Evolutionary conservation across 1,139 yeast species (phyloP), one percentile per base, ranked within the genome.

Genomic region (Eremothecium cymbalariae): DNA sequence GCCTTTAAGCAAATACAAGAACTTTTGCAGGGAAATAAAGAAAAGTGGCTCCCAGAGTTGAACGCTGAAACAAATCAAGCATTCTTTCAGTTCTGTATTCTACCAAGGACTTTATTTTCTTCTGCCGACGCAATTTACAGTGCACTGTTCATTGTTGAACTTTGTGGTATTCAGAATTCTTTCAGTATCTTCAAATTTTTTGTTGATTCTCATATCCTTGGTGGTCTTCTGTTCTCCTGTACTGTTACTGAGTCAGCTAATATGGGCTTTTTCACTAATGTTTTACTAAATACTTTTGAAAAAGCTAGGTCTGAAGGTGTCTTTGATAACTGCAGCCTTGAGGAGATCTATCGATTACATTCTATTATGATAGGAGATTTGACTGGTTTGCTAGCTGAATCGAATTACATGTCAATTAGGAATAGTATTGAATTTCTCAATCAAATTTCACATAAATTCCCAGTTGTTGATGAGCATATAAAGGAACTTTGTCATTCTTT

Each of bases 161-260:
- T 77, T 11, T 74, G 77, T 40, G 53, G 61, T 0, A 42, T 67
- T 12, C 62, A 65, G 1, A 59, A 70, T 0, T 43, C 62, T 1
- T 63, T 70, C 6, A 47, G 45, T 1, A 46, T 77, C 2, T 58
- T 80, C 34, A 67, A 74, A 33, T 57, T 59, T 25, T 59, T 85
- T 24, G 67, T 85, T 37, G 57, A 64, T 1, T 64, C 64, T 4
- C 64, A 69, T 4, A 59, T 78, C 11, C 55, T 82, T 18, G 68
- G 69, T 40, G 74, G 79, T 2, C 68, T 84, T 1, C 53, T 86
- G 13, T 78, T 74, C 48, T 75, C 93, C 2, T 71, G 77, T 34
- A 82, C 95, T 0, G 71, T 85, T 1, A 59, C 68, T 6, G 95
- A 88, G 53, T 77, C 94, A 0, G 95, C 86, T 50, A 82, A 83